Percentiles rank a stretch among this genome's conserved stretches.
Conservation (phyloP, 2,329 filamentous ascomycete species). For the Teratosphaeria destructans region DNA sequence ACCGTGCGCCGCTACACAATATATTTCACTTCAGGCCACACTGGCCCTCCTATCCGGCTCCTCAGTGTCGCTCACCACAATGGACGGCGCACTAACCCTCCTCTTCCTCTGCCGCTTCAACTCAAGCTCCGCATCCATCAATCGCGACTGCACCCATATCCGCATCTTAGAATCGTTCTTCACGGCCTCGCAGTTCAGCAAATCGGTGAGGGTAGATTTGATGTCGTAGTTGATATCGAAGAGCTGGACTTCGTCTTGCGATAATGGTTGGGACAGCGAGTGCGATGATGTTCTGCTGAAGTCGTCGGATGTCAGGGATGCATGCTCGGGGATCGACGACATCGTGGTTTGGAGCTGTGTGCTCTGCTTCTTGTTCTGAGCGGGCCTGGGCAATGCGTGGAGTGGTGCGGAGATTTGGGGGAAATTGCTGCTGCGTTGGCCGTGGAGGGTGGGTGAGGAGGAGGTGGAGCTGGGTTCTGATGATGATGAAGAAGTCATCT, state of each 20-base stretch:
- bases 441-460: slow-evolving; percentile 12
- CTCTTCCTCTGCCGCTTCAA: slow-evolving; percentile 29
- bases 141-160: slow-evolving; percentile 40
- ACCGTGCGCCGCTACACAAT: background rate
- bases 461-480: slow-evolving; percentile 14
- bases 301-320: slow-evolving; percentile 5
- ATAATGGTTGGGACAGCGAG: background rate
- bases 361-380: slow-evolving; percentile 2
- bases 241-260: slow-evolving; percentile 27
- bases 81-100: slow-evolving; percentile 10
- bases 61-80: slow-evolving; percentile 5
- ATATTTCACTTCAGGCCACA: background rate
- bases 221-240: slow-evolving; percentile 43
- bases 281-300: background rate
- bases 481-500: slow-evolving; percentile 15
- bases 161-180: slow-evolving; percentile 36
- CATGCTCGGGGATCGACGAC: slow-evolving; percentile 16
- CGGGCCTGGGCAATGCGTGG: slow-evolving; percentile 7
- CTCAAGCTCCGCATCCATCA: slow-evolving; percentile 46
- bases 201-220: slow-evolving; percentile 43
- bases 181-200: slow-evolving; percentile 44
- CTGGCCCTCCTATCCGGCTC: slow-evolving; percentile 1
- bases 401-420: slow-evolving; percentile 23
- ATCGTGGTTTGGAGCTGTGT: slow-evolving; percentile 7
- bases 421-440: slow-evolving; percentile 1